A percentile compares a stretch with the other conserved stretches of the same genome.
These are phyloP conservation scores for Shiraia bambusicola DNA, from an alignment of 2,329 filamentous ascomycete species.

Conservation along the genomic window DNA sequence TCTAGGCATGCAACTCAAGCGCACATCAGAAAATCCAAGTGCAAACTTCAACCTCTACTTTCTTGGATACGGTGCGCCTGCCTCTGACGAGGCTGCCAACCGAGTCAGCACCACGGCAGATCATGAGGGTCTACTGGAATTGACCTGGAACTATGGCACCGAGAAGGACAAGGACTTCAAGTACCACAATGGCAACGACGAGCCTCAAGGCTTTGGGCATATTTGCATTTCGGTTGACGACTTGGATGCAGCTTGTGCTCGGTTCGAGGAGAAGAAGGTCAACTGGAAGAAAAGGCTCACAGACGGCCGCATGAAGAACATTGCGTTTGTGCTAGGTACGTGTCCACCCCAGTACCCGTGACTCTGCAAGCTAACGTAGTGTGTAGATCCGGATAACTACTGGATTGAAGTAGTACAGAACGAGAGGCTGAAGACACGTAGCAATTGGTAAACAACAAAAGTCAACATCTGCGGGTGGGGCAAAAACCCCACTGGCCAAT, in stretches of 20 bases:
- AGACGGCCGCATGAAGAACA: constrained; percentile 87
- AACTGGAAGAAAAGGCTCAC: constrained; percentile 95
- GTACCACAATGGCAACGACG: constrained; percentile 89
- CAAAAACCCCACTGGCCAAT: constrained; percentile 16
- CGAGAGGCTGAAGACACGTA: constrained; percentile 58
- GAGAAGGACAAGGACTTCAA: constrained; percentile 82
- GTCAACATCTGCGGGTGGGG: constrained; percentile 11
- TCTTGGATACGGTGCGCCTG: constrained; percentile 67
- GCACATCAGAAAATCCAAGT: constrained; percentile 68
- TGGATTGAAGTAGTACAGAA: constrained; percentile 83
- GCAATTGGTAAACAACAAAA: constrained; percentile 39
- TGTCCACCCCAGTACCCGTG: neutral
- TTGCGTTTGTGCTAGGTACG: constrained; percentile 78
- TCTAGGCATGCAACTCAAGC: constrained; percentile 82
- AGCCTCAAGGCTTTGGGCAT: constrained; percentile 93
- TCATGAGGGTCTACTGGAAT: constrained; percentile 81
- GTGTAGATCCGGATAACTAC: constrained; percentile 71
- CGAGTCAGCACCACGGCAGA: constrained; percentile 61
- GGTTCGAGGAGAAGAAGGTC: constrained; percentile 79
- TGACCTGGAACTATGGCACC: constrained; percentile 82
- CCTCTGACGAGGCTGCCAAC: constrained; percentile 55
- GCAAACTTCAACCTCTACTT: constrained; percentile 90
- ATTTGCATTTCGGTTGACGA: constrained; percentile 88
- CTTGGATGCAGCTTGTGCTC: constrained; percentile 79
- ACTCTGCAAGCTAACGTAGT: constrained; percentile 11